Base-by-base conservation (phyloP, 75 land plant genomes). In the Selaginella moellendorffii region DNA sequence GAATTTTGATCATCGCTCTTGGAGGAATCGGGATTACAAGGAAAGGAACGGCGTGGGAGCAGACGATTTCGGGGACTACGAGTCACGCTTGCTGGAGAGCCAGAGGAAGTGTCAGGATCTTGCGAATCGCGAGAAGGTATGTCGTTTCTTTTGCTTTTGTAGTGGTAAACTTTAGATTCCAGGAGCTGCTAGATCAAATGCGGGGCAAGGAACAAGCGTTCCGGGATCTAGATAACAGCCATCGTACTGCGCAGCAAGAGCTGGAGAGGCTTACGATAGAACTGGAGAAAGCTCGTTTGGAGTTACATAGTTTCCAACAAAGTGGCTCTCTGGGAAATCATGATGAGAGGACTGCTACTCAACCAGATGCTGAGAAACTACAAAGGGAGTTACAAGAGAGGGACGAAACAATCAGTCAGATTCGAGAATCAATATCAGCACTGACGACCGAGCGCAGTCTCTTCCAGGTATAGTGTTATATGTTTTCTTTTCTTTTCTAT, bases 371-470 rank as follows among this genome's bases (percentile, higher is more conserved):
- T 36, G 46, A 36, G 5, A 36, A 14, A 36, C 46, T 36, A 36
- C 46, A 36, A 14, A 36, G 14, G 14, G 46, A 36, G 14, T 14
- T 36, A 5, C 10, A 36, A 36, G 20, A 30, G 24, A 63, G 29
- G 61, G 61, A 64, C 9, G 46, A 22, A 22, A 51, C 25, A 28
- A 56, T 54, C 14, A 46, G 54, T 14, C 46, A 71, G 26, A 24
- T 71, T 31, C 66, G 64, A 24, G 28, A 10, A 63, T 0, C 54
- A 2, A 28, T 71, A 17, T n/a, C 53, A 22, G 53, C 31, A 1
- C 18, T 71, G n/a, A n/a, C n/a, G n/a, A n/a, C n/a, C n/a, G n/a
- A n/a, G n/a, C n/a, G n/a, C n/a, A n/a, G n/a, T n/a, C 42, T 17
- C 30, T 69, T 21, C 18, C 31, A 18, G 42, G 53, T 1, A 17